A percentile compares a stretch with the other conserved stretches of the same genome.
Evolutionary conservation across 1,139 yeast genomes (phyloP).

Genomic region (Taphrina betulina): DNA sequence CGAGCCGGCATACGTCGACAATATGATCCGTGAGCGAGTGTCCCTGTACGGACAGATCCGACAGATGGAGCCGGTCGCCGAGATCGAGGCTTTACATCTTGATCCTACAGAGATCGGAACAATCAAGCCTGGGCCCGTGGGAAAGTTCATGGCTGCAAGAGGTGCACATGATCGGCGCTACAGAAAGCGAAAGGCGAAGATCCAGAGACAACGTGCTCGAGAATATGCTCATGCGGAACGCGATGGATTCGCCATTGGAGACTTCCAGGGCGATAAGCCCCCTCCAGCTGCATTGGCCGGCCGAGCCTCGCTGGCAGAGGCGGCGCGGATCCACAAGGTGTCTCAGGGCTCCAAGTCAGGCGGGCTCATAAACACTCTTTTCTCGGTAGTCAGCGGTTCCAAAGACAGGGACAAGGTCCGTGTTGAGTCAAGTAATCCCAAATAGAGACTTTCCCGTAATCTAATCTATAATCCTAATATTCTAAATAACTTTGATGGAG

Average conservation of each 20-base stretch:
- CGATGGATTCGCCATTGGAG: conserved; percentile 29
- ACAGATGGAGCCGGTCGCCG: conserved; percentile 30
- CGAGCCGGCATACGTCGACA: conserved; percentile 23
- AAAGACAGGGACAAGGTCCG: conserved; percentile 20
- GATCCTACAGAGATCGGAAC: conserved; percentile 26
- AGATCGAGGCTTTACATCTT: conserved; percentile 11
- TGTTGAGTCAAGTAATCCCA: too few species aligned
- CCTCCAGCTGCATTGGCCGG: conserved; percentile 33
- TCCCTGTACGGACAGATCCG: conserved; percentile 22
- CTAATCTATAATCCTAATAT: too few species aligned
- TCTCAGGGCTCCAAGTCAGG: conserved; percentile 26
- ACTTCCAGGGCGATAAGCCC: conserved; percentile 13
- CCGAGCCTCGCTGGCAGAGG: conserved; percentile 22
- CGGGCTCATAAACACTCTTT: conserved; percentile 22
- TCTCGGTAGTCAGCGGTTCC: conserved; percentile 27
- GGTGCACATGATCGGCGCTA: conserved; percentile 22
- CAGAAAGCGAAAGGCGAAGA: conserved; percentile 18
- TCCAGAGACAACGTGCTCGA: conserved; percentile 28
- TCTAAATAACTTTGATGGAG: too few species aligned
- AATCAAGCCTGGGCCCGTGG: conserved; percentile 31
- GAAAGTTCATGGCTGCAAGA: conserved; percentile 29
- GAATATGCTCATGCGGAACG: conserved; percentile 30
- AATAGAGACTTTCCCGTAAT: too few species aligned
- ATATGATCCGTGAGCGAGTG: conserved; percentile 34
- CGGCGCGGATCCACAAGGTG: conserved; percentile 19